These are phyloP conservation scores for Ceratobasidium sp. DNA, from an alignment of 1,284 basidiomycete species.

Conservation along the genomic window DNA sequence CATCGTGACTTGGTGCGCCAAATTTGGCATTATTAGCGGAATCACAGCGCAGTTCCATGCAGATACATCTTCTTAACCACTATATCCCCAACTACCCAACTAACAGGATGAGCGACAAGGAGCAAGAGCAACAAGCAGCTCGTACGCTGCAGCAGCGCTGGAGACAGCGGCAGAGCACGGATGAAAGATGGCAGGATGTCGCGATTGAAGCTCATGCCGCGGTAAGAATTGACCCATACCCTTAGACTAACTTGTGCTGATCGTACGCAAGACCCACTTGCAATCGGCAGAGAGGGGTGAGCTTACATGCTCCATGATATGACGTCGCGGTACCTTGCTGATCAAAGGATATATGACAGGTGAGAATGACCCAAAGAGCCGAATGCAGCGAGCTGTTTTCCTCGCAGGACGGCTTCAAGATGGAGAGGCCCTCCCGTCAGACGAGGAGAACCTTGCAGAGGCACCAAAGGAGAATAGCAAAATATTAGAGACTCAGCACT, in stretches of 20 bases:
- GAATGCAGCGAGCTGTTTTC: constrained; percentile 62
- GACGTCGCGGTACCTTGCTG: neutral
- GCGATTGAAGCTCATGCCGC: constrained; percentile 56
- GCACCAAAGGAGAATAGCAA: constrained; percentile 56
- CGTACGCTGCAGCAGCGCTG: constrained; percentile 4
- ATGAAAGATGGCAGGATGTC: constrained; percentile 61
- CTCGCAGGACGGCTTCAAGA: constrained; percentile 60
- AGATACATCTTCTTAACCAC: no score
- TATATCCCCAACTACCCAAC: neutral
- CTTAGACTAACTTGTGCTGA: constrained; percentile 13
- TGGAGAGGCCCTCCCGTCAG: constrained; percentile 56
- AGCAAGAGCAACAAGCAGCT: constrained; percentile 4
- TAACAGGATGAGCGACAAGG: neutral
- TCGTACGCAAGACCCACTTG: constrained; percentile 11
- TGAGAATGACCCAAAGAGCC: constrained; percentile 57
- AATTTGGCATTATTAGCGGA: neutral
- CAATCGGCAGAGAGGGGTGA: constrained; percentile 22
- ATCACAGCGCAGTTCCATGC: neutral
- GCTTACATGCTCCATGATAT: neutral
- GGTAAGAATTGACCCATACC: constrained; percentile 50
- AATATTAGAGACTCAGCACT: constrained; percentile 67
- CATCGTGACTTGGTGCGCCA: neutral
- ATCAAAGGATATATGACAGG: constrained; percentile 50
- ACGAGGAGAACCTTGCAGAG: constrained; percentile 49
- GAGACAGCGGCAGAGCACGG: constrained; percentile 51